Conservation (phyloP, 345 rosid genomes). For the Gossypium longicalyx region DNA sequence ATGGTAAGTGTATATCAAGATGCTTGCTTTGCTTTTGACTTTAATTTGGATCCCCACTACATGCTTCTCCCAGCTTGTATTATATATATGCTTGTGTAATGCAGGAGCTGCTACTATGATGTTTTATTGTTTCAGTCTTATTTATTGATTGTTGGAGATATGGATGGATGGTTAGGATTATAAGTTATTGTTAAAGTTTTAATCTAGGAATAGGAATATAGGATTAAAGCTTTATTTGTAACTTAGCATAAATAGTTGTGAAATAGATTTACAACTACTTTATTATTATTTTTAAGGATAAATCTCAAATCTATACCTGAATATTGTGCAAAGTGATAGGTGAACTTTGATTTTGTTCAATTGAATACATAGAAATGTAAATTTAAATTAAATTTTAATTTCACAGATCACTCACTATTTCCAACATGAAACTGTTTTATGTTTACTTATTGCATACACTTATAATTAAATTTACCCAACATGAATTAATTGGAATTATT, state of each 20-base stretch:
- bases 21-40: not conserved
- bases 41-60: not conserved
- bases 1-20: slow-evolving; percentile 44
- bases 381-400: no score
- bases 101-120: not conserved
- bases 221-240: not conserved
- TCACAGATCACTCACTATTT: no score
- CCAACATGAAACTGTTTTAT: no score
- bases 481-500: no score
- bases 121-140: not conserved
- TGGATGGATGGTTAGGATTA: not conserved
- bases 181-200: not conserved
- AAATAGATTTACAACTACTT: not conserved
- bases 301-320: no score
- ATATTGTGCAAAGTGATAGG: no score
- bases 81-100: not conserved
- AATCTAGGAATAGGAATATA: not conserved
- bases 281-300: no score
- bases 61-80: not conserved
- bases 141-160: not conserved
- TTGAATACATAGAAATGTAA: no score
- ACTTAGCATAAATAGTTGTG: not conserved
- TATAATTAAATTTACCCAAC: no score
- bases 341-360: no score
- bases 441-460: no score